Base-by-base conservation (phyloP, 2,329 filamentous ascomycete species). In the Diaporthe vexans region DNA sequence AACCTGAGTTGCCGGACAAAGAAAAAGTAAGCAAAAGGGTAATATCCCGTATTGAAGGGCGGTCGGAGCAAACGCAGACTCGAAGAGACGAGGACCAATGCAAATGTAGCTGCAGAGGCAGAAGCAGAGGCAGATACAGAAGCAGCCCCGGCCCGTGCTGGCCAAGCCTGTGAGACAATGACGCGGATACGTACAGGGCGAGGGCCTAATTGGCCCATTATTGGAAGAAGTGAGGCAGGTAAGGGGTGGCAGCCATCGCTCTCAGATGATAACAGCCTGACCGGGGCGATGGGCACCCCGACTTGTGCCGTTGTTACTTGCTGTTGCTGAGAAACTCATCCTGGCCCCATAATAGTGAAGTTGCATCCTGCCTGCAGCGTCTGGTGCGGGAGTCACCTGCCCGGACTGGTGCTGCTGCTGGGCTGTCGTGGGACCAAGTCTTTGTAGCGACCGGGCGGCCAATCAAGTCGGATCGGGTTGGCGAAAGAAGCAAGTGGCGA, bases 121-220 rank as follows among this genome's bases (percentile, higher is more conserved):
- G 58, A 43, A 43, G 58, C 58, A 65, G 33, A 26, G 9, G 13
- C 71, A 61, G 58, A 43, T 26, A 37, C 58, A 65, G 33, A 26
- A 7, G 13, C 65, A 29, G 56, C 69, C 52, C 21, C 37, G 37
- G 37, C 37, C 40, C 6, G 40, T 15, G 15, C 40, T 58, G 48
- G 54, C 19, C 37, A 35, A 57, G 61, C 54, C 21, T 73, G 65
- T 74, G 72, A 75, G 68, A 75, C 72, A 75, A 40, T 65, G 73
- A 59, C 51, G 73, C 73, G 59, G 68, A 24, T 56, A 74, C 21
- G 52, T 11, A 46, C 48, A 73, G 40, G 59, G 40, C 56, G 11
- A 29, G 40, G 43, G 24, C 52, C 65, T 17, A 67, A 67, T 24
- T 40, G 24, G 9, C 40, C 40, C 40, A 17, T 17, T 43, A 43